phyloP scores from a whole-genome alignment of 2,329 filamentous ascomycete species.

The Cytospora paraplurivora region DNA sequence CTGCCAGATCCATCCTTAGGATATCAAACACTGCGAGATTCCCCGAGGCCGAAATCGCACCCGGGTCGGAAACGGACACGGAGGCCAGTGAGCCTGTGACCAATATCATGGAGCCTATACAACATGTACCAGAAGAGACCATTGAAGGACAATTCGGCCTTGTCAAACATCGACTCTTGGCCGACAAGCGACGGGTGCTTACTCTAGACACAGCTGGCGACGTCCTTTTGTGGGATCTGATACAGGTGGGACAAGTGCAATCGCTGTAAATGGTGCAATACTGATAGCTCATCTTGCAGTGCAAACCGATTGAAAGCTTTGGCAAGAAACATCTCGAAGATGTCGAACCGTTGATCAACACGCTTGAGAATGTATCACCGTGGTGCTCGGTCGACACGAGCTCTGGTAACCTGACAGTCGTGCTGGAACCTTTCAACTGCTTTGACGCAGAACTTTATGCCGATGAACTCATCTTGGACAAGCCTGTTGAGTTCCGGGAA shows the following conservation, averaged over 20 bases:
- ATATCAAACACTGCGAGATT: conserved; percentile 84
- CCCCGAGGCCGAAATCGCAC: conserved; percentile 56
- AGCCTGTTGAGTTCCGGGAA: conserved; percentile 80
- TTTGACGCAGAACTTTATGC: conserved; percentile 98
- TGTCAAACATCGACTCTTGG: conserved; percentile 89
- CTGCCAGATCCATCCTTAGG: conserved; percentile 74
- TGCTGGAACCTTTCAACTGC: conserved; percentile 91
- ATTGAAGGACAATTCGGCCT: conserved; percentile 95
- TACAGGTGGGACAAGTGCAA: conserved; percentile 62
- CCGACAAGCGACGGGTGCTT: conserved; percentile 84
- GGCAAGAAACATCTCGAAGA: conserved; percentile 94
- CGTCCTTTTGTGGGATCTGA: conserved; percentile 90
- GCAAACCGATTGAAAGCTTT: conserved; percentile 85
- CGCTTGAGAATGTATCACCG: conserved; percentile 83
- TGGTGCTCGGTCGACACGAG: conserved; percentile 96
- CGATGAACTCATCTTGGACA: conserved; percentile 77
- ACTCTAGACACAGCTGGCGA: conserved; percentile 95
- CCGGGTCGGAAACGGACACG: conserved; percentile 59
- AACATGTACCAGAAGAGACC: conserved; percentile 71
- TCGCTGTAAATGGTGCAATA: conserved; percentile 8
- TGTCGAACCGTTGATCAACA: conserved; percentile 84
- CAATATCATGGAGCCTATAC: conserved; percentile 61
- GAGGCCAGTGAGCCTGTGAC: conserved; percentile 32
- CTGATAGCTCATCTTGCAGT: conserved; percentile 53
- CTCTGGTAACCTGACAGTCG: conserved; percentile 87